Conservation (phyloP, 2,329 filamentous ascomycete genomes). For the Penicillium sp. region DNA sequence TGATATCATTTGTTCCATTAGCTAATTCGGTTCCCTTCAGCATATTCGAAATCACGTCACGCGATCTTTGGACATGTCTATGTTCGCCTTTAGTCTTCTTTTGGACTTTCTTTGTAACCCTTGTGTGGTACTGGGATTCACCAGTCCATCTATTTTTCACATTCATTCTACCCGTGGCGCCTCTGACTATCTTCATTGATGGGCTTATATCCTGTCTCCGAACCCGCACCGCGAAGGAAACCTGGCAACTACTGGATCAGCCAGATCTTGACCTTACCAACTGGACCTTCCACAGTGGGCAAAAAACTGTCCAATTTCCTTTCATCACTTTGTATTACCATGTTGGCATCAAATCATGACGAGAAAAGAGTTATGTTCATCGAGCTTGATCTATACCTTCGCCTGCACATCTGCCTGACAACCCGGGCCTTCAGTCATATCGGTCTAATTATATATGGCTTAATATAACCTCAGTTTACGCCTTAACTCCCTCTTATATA, state of each 20-base stretch:
- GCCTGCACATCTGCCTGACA: neutral
- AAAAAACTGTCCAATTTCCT: slow-evolving; percentile 19
- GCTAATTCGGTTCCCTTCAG: slow-evolving; percentile 1
- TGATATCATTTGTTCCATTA: neutral
- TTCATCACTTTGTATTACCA: slow-evolving; percentile 22
- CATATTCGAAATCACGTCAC: slow-evolving; percentile 18
- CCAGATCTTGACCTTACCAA: slow-evolving; percentile 9
- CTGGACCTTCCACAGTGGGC: slow-evolving; percentile 24
- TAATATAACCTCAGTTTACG: too few relatives aligned
- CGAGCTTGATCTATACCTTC: neutral
- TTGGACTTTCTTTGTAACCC: slow-evolving; percentile 27
- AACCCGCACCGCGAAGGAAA: slow-evolving; percentile 65
- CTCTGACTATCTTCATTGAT: slow-evolving; percentile 67
- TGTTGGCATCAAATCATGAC: slow-evolving; percentile 12
- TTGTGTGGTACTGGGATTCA: slow-evolving; percentile 44
- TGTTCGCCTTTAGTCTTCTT: slow-evolving; percentile 32
- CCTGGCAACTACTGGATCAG: slow-evolving; percentile 56
- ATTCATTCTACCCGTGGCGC: slow-evolving; percentile 64
- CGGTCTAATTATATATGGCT: neutral
- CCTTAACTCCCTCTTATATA: neutral
- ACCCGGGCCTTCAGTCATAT: neutral
- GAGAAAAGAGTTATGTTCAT: neutral
- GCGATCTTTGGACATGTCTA: slow-evolving; percentile 15
- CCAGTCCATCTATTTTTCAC: slow-evolving; percentile 62
- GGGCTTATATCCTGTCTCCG: slow-evolving; percentile 66